phyloP scores from a whole-genome alignment of 352 stramenopile species.

The Thraustotheca clavata region DNA sequence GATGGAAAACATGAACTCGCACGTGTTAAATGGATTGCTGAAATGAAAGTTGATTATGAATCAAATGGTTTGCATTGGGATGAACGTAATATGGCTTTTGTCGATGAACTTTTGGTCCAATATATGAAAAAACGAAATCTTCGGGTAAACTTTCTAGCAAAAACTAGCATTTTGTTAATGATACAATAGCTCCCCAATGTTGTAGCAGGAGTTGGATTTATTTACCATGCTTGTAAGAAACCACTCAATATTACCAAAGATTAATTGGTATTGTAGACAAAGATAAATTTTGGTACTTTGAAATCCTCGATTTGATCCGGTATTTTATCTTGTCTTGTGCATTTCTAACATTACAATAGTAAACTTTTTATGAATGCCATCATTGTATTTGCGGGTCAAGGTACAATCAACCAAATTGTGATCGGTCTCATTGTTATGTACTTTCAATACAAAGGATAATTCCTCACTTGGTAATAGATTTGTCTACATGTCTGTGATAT shows the following conservation, averaged over 20 bases:
- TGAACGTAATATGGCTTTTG: conserved; percentile 36
- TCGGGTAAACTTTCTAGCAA: background rate
- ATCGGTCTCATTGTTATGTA: conserved; percentile 60
- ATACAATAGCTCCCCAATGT: conserved; percentile 52
- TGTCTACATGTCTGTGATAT: conserved; percentile 63
- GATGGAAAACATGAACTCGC: conserved; percentile 22
- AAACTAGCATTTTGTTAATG: background rate
- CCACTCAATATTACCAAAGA: background rate
- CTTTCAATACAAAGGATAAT: conserved; percentile 11
- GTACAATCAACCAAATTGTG: conserved; percentile 59
- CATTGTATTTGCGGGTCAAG: conserved; percentile 47
- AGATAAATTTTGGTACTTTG: conserved; percentile 63
- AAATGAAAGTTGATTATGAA: conserved; percentile 14
- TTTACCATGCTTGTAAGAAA: conserved; percentile 61
- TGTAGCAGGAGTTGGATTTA: conserved; percentile 67
- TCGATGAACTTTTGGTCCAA: conserved; percentile 42
- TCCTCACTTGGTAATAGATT: conserved; percentile 27
- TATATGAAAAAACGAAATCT: conserved; percentile 36
- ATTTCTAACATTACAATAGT: no score
- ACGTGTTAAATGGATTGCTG: conserved; percentile 8
- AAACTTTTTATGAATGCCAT: conserved; percentile 69
- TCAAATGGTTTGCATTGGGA: background rate
- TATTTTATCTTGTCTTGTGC: background rate
- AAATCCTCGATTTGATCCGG: conserved; percentile 62
- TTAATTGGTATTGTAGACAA: conserved; percentile 29